Evolutionary conservation across 2,329 filamentous ascomycete species (phyloP).

Genomic region (Trichophaea hybrida): DNA sequence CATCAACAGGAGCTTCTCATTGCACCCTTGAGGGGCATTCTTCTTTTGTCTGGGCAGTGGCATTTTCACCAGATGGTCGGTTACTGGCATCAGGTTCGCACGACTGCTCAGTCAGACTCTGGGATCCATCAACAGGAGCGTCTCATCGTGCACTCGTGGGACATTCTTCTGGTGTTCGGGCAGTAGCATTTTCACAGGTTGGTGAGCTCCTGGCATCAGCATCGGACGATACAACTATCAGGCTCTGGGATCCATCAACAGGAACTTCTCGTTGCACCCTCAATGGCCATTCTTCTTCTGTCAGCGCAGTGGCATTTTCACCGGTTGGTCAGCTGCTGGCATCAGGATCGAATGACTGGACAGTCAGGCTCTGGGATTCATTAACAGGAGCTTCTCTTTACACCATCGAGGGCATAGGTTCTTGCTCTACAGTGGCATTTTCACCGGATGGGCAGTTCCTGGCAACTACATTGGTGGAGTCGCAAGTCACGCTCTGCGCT

Average conservation of each 20-base stretch:
- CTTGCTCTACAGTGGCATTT: conserved; percentile 68
- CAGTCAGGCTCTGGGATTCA: conserved; percentile 42
- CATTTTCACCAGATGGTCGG: conserved; percentile 85
- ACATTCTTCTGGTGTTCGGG: conserved; percentile 89
- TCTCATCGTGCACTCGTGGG: conserved; percentile 35
- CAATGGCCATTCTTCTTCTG: conserved; percentile 77
- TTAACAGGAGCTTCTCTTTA: conserved; percentile 63
- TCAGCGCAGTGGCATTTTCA: conserved; percentile 91
- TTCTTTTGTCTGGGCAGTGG: conserved; percentile 85
- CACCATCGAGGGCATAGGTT: conserved; percentile 79
- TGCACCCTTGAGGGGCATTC: conserved; percentile 76
- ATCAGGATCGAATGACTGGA: conserved; percentile 17
- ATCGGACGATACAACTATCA: conserved; percentile 75
- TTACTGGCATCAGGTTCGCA: conserved; percentile 13
- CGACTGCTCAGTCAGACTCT: conserved; percentile 20
- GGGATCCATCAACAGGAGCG: conserved; percentile 17
- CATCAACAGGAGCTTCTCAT: conserved; percentile 66
- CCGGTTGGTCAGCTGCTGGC: no score
- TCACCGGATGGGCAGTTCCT: conserved; percentile 84
- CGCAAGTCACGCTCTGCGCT: no score
- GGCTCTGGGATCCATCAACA: conserved; percentile 68
- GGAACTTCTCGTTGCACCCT: conserved; percentile 17
- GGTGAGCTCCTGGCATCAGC: conserved; percentile 80
- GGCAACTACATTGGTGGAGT: no score
- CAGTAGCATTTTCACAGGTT: conserved; percentile 74